Percentiles rank a stretch among this genome's conserved stretches.
These are phyloP conservation scores for Novymonas esmeraldas DNA, from an alignment of 208 protist species.

Conservation along the genomic window DNA sequence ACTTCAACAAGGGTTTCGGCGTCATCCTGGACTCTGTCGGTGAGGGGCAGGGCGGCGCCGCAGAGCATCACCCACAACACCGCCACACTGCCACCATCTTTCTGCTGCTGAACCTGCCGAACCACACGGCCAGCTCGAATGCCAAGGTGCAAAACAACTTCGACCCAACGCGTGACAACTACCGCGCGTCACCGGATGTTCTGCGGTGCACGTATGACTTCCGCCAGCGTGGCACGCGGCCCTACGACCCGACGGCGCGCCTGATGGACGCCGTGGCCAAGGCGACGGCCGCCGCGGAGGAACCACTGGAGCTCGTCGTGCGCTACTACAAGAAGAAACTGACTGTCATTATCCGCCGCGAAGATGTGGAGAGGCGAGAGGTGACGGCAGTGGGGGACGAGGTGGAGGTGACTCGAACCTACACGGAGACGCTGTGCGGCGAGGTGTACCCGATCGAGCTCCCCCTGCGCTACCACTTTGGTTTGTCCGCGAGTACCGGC, in stretches of 20 bases:
- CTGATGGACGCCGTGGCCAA: conserved; percentile 30
- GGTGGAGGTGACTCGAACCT: conserved; percentile 57
- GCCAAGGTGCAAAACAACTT: conserved; percentile 68
- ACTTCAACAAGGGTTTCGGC: conserved; percentile 75
- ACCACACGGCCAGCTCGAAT: conserved; percentile 35
- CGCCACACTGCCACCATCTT: conserved; percentile 64
- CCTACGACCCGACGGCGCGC: conserved; percentile 29
- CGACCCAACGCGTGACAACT: conserved; percentile 41
- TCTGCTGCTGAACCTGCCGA: conserved; percentile 70
- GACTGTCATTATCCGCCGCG: conserved; percentile 53
- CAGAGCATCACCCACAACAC: conserved; percentile 37
- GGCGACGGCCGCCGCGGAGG: conserved; percentile 44
- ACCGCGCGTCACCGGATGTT: conserved; percentile 44
- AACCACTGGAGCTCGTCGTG: conserved; percentile 75
- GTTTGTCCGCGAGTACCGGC: conserved; percentile 75
- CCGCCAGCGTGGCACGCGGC: conserved; percentile 47
- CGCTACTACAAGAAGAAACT: conserved; percentile 78
- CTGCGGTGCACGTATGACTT: conserved; percentile 78
- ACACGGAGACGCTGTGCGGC: conserved; percentile 73
- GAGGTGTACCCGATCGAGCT: conserved; percentile 70
- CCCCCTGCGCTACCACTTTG: conserved; percentile 74
- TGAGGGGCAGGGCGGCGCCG: conserved; percentile 31
- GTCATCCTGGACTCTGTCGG: conserved; percentile 75
- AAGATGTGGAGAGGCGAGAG: conserved; percentile 37
- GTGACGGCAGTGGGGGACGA: conserved; percentile 18